A percentile compares a stretch with the other conserved stretches of the same genome.
phyloP scores from a whole-genome alignment of 1,139 yeast species.

The Candida neerlandica region DNA sequence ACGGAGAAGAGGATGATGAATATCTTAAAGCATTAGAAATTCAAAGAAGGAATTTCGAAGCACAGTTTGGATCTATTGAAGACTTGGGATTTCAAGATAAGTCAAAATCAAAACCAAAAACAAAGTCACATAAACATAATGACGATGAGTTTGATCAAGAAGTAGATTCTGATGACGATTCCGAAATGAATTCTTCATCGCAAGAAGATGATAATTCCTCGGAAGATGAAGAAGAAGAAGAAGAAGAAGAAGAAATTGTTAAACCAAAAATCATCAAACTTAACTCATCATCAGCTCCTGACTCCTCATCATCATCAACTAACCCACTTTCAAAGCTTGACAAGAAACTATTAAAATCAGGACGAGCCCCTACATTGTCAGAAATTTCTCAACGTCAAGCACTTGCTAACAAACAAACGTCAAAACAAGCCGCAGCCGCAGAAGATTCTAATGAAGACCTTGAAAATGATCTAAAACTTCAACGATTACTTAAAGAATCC shows the following conservation, averaged over 20 bases:
- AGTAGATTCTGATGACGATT: slow-evolving; percentile 5
- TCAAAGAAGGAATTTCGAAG: slow-evolving; percentile 65
- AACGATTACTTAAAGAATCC: slow-evolving; percentile 80
- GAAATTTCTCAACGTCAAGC: slow-evolving; percentile 35
- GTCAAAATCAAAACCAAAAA: slow-evolving; percentile 28
- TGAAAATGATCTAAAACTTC: slow-evolving; percentile 81
- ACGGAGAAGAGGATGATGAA: slow-evolving; percentile 38
- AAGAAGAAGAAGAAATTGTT: slow-evolving; percentile 15
- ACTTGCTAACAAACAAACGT: slow-evolving; percentile 21
- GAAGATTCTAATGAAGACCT: slow-evolving; percentile 55
- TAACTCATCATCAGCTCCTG: slow-evolving; percentile 27
- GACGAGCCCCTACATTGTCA: slow-evolving; percentile 44
- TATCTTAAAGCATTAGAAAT: slow-evolving; percentile 52
- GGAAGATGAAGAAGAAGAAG: slow-evolving; percentile 13
- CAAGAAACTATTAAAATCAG: slow-evolving; percentile 35
- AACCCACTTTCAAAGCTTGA: slow-evolving; percentile 30
- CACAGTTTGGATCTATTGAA: slow-evolving; percentile 68
- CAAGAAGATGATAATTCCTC: slow-evolving; percentile 22
- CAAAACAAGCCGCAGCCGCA: slow-evolving; percentile 13
- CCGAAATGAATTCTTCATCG: slow-evolving; percentile 13
- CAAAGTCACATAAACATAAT: slow-evolving; percentile 10
- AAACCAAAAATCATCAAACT: slow-evolving; percentile 41
- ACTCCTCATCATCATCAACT: slow-evolving; percentile 18
- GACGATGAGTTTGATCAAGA: slow-evolving; percentile 10
- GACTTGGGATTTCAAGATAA: slow-evolving; percentile 61